Conservation (phyloP, 2,329 filamentous ascomycete genomes). For the Talaromyces sp. region DNA sequence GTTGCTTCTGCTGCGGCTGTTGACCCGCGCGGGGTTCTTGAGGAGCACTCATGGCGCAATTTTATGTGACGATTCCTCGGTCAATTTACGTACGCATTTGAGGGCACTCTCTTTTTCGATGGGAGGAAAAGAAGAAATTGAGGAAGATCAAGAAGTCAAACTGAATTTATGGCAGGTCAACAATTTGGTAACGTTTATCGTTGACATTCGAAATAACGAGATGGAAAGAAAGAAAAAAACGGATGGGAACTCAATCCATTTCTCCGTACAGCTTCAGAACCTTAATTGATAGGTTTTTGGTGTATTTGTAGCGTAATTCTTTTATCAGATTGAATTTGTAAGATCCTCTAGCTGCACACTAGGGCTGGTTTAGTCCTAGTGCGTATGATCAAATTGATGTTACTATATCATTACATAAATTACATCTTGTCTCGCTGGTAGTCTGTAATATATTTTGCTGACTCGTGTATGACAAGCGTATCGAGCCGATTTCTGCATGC, state of each 20-base stretch:
- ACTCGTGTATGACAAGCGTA: background rate
- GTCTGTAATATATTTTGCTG: too few relatives aligned
- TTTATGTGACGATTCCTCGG: background rate
- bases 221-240: background rate
- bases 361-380: background rate
- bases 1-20: background rate
- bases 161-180: background rate
- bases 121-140: background rate
- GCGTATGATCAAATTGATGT: too few relatives aligned
- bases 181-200: background rate
- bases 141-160: background rate
- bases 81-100: background rate
- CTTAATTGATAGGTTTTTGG: background rate
- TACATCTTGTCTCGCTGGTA: background rate
- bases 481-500: background rate
- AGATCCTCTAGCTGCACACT: background rate
- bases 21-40: slow-evolving; percentile 11
- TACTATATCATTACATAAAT: background rate
- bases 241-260: background rate
- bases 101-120: background rate
- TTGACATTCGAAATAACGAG: background rate
- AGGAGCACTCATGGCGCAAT: slow-evolving; percentile 9
- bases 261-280: slow-evolving; percentile 1
- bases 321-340: background rate
- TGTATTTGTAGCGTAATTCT: background rate